These are phyloP conservation scores for Nevesoporus exiguus DNA, from an alignment of 768 basidiomycete genomes.

Conservation along the genomic window DNA sequence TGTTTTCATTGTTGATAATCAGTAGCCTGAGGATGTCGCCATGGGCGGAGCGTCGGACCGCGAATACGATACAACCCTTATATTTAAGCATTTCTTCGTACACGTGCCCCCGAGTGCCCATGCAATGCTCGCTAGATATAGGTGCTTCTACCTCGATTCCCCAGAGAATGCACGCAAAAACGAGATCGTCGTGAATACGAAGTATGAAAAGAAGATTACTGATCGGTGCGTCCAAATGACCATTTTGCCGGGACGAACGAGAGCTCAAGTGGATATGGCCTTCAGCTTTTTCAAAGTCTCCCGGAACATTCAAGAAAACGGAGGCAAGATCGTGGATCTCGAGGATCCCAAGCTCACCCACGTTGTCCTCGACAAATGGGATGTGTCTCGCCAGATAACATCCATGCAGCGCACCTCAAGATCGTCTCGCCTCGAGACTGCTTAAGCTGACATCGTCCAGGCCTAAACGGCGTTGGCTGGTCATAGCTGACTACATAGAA, in stretches of 20 bases:
- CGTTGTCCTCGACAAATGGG: constrained; percentile 78
- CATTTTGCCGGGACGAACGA: background rate
- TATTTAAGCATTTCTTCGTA: constrained; percentile 81
- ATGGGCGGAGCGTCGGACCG: constrained; percentile 78
- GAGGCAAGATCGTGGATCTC: constrained; percentile 68
- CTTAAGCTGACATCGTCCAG: constrained; percentile 37
- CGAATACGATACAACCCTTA: constrained; percentile 74
- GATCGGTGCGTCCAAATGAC: constrained; percentile 43
- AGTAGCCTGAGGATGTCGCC: constrained; percentile 34
- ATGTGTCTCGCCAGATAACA: constrained; percentile 66
- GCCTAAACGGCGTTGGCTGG: constrained; percentile 75
- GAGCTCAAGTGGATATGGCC: constrained; percentile 39
- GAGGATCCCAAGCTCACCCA: constrained; percentile 83
- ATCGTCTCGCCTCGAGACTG: constrained; percentile 5
- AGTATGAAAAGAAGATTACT: constrained; percentile 49
- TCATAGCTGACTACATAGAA: constrained; percentile 73
- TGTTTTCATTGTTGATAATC: background rate
- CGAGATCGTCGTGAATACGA: constrained; percentile 55
- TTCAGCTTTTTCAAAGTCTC: constrained; percentile 49
- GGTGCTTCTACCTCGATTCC: constrained; percentile 88
- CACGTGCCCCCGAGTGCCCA: background rate
- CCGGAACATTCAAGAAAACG: constrained; percentile 57
- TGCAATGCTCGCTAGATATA: constrained; percentile 25
- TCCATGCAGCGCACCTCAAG: constrained; percentile 67
- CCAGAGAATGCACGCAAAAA: constrained; percentile 66